These are phyloP conservation scores for Sporothrix inflata DNA, from an alignment of 2,329 filamentous ascomycete species.

Conservation along the genomic window DNA sequence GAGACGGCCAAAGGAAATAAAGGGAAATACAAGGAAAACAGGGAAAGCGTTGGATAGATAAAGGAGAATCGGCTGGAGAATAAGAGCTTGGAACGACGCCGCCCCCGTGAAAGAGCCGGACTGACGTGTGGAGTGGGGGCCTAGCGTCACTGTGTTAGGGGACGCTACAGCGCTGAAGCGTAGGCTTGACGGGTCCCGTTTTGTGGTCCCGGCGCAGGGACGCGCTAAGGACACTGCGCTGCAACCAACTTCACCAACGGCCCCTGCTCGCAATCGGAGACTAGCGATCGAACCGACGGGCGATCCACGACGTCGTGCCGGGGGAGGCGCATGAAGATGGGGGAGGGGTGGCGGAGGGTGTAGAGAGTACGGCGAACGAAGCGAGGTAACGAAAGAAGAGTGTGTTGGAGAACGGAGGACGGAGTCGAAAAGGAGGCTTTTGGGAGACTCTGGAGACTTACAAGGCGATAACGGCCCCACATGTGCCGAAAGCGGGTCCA, in stretches of 20 bases:
- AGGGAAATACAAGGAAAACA: neutral
- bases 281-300: constrained; percentile 18
- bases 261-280: neutral
- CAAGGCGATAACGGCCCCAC: constrained; percentile 12
- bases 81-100: too few species aligned
- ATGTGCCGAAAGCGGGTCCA: constrained; percentile 9
- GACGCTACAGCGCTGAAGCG: neutral
- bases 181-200: neutral
- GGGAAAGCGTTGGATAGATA: neutral
- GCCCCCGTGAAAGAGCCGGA: too few species aligned
- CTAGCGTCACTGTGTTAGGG: too few species aligned
- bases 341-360: neutral
- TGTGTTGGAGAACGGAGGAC: neutral
- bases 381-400: too few species aligned
- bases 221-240: constrained; percentile 2
- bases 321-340: neutral
- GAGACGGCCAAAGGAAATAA: constrained; percentile 14
- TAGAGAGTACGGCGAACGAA: too few species aligned
- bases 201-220: constrained; percentile 7
- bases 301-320: neutral
- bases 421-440: neutral
- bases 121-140: too few species aligned
- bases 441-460: neutral
- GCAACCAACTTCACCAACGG: neutral
- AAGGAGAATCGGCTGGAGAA: neutral